Evolutionary conservation across 192 early-diverging fungal genomes (phyloP), one percentile per base, ranked within the genome.

Genomic region (Backusella tarrabulga): DNA sequence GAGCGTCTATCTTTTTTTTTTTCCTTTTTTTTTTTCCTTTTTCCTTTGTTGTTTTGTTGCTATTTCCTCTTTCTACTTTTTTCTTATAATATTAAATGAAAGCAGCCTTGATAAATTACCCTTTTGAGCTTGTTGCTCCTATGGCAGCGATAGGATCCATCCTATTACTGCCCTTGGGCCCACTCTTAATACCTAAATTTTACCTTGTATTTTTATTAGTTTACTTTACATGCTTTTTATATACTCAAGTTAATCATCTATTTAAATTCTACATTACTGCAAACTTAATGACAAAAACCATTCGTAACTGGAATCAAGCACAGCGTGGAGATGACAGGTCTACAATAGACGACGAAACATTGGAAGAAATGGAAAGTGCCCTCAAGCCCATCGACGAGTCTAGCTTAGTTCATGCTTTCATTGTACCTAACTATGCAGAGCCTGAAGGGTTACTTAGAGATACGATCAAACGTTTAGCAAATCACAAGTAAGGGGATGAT

Each of bases 341-440:
- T 70, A 38, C 76, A 44, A 44, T 44, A 41, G 41, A 72, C 41
- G 42, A 26, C 17, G 71, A 72, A 46, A n/a, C 40, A 42, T 29
- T 50, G 3, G 71, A 72, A 26, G 50, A 73, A 3, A 69, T 80
- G 73, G 68, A 76, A 38, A 52, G 40, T n/a, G 40, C 41, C 29
- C 42, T 72, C 29, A 63, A 63, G 26, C 56, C 56, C 11, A 63
- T 78, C 67, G 79, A 81, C 19, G 84, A 81, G 66, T 56, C 72
- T 29, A 68, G 80, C 41, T 76, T 90, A 42, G 78, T 86, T 17
- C 93, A 94, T 83, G 83, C 92, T 36, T 83, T 94, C 81, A 88
- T 94, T 76, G 85, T 94, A 42, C 92, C 92, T 29, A 91, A 92
- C 76, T 94, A 93, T 84, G 86, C 87, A 66, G 93, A 94, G 78